Evolutionary conservation across 2,329 filamentous ascomycete species (phyloP), one percentile per base, ranked within the genome.

Genomic region (Fusarium brachygibbosum): DNA sequence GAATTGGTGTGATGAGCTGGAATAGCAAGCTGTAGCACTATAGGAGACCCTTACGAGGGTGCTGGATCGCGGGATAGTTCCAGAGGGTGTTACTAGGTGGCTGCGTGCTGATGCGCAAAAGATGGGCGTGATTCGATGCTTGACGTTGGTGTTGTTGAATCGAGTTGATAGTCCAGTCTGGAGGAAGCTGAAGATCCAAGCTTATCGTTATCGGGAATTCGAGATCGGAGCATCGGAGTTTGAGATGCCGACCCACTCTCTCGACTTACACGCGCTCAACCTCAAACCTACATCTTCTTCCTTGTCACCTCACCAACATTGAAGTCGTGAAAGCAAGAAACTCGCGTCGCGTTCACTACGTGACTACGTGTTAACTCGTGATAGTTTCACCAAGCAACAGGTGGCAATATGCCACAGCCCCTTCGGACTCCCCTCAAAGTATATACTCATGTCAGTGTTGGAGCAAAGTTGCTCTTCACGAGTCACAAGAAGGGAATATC

Each of bases 201-300:
- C 63, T 66, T 66, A 66, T 66, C 68, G 67, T 68, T 70, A 68
- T 70, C 67, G 38, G 17, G 6, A 29, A 45, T 45, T 54, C 19
- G 31, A 58, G 52, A 31, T 70, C 68, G 68, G 68, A 61, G 16
- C 9, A 45, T 70, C 67, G 68, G 68, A 58, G 48, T 7, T 70
- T 53, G 41, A 28, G 16, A 42, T 35, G 58, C 68, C 68, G 68
- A 70, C 29, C 14, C 44, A n/a, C 21, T 23, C 25, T 16, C 4
- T 44, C 16, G 12, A 66, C 62, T 60, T 60, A 29, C 34, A 64
- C 41, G 14, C 41, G 17, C 7, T 29, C n/a, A 19, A 32, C 23
- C 31, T 37, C 28, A 23, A 48, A 23, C 25, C 14, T 41, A 23
- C 38, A 34, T 31, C 17, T 21, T 35, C 13, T 14, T n/a, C 35